Percentiles rank a stretch among this genome's conserved stretches.
Evolutionary conservation across 2,329 filamentous ascomycete species (phyloP).

Genomic region (Aaosphaeria pasadenensis): DNA sequence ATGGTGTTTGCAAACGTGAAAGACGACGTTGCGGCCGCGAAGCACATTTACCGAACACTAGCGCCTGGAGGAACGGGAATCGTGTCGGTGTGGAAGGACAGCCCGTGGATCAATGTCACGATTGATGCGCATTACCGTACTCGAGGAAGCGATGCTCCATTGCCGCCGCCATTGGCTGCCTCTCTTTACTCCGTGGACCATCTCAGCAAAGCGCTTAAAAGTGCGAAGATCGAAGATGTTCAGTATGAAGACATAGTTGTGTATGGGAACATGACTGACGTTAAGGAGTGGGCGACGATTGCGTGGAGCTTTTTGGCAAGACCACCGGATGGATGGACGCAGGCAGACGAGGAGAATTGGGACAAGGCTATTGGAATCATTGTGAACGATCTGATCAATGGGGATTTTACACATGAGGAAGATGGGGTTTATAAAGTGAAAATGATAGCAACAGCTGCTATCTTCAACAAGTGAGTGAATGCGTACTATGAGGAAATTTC

Average conservation of each 20-base stretch:
- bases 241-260: background rate
- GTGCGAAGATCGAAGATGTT: constrained; percentile 1
- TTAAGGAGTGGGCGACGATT: background rate
- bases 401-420: background rate
- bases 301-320: constrained; percentile 1
- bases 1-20: constrained; percentile 27
- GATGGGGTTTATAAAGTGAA: background rate
- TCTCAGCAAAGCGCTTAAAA: background rate
- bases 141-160: constrained; percentile 1
- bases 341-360: constrained; percentile 4
- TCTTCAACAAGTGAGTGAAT: too few species aligned
- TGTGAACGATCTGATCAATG: background rate
- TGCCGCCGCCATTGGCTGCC: background rate
- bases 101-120: background rate
- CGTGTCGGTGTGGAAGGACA: constrained; percentile 15
- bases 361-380: constrained; percentile 1
- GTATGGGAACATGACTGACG: background rate
- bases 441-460: background rate
- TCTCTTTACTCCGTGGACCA: background rate
- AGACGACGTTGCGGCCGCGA: constrained; percentile 17
- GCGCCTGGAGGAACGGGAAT: constrained; percentile 23
- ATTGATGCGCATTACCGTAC: background rate
- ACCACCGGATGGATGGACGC: constrained; percentile 2
- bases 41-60: constrained; percentile 28
- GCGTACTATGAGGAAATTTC: too few species aligned